Evolutionary conservation across 1,139 yeast species (phyloP), one percentile per base, ranked within the genome.

Genomic region (Candida albicans): DNA sequence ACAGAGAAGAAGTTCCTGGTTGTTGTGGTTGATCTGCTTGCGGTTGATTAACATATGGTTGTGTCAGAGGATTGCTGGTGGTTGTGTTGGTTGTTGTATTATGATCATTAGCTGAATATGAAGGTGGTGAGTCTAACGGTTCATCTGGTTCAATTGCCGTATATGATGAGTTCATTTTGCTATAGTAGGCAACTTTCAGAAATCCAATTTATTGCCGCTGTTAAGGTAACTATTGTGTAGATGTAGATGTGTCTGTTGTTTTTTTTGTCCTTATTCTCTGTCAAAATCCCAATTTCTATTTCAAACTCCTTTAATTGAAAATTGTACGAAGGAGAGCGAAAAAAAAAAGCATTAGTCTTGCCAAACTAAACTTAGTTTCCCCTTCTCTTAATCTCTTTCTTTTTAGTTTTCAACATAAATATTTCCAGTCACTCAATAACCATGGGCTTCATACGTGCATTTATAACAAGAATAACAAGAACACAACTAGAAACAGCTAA

Each of bases 401-500:
- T n/a, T n/a, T n/a, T 18, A 18, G 22, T 18, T 18, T 18, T 3
- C 5, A 32, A 7, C 34, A 32, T 14, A 8, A 32, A 18, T 9
- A 14, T n/a, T n/a, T n/a, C 24, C 13, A 9, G 15, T 13, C 24
- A 12, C 4, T 13, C 8, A 10, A 18, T 8, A 25, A 34, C 13
- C 26, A 37, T 37, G 46, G 49, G 42, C 13, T 42, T 40, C 32
- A 33, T 43, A 41, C 43, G 43, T 37, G 62, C 59, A 47, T 65
- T 70, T 37, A 53, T 70, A 13, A 67, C 68, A 13, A 70, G 68
- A 8, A 59, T 73, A 36, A 68, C 76, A 24, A 71, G 87, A 57
- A 77, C 87, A 0, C 85, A 81, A 63, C 72, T 85, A 52, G 93
- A 85, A 59, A 81, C 87, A 2, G 81, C 79, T 48, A 79, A 86